A percentile compares a stretch with the other conserved stretches of the same genome.
These are phyloP conservation scores for Neonectria neomacrospora DNA, from an alignment of 2,329 filamentous ascomycete genomes.

Conservation along the genomic window DNA sequence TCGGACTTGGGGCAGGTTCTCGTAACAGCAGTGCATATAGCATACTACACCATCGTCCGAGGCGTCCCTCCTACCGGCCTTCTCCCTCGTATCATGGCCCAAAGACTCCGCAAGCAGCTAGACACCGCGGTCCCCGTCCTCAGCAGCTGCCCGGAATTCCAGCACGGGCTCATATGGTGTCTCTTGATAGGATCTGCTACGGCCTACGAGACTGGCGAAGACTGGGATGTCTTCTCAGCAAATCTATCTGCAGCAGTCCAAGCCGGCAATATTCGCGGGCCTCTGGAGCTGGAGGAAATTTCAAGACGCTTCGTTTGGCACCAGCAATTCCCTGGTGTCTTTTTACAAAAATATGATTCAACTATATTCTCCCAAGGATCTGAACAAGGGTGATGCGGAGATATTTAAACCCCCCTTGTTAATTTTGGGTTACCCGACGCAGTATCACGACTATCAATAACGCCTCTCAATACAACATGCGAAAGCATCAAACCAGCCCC, in stretches of 20 bases:
- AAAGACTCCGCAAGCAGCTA: slow-evolving; percentile 17
- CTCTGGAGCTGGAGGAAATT: slow-evolving; percentile 8
- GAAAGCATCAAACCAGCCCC: not conserved
- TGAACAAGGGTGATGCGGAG: not conserved
- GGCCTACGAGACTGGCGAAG: slow-evolving; percentile 12
- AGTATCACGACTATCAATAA: not conserved
- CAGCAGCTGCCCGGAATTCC: slow-evolving; percentile 1
- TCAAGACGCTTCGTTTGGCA: slow-evolving; percentile 24
- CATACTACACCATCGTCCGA: slow-evolving; percentile 23
- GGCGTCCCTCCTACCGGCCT: slow-evolving; percentile 6
- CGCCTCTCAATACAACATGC: not conserved
- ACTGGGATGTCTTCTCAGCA: slow-evolving; percentile 25
- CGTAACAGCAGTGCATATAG: slow-evolving; percentile 23
- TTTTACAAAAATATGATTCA: slow-evolving; percentile 5
- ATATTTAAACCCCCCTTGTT: not conserved
- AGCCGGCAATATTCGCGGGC: not conserved
- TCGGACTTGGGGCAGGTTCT: slow-evolving; percentile 13
- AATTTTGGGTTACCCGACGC: not conserved
- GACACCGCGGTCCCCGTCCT: not conserved
- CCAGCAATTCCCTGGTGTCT: slow-evolving; percentile 15
- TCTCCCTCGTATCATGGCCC: slow-evolving; percentile 9
- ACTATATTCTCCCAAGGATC: slow-evolving; percentile 9
- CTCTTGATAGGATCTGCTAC: slow-evolving; percentile 24
- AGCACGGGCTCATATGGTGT: slow-evolving; percentile 28
- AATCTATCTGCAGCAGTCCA: slow-evolving; percentile 3